Conservation (phyloP, 2,329 filamentous ascomycete genomes). For the Grosmannia clavigera region DNA sequence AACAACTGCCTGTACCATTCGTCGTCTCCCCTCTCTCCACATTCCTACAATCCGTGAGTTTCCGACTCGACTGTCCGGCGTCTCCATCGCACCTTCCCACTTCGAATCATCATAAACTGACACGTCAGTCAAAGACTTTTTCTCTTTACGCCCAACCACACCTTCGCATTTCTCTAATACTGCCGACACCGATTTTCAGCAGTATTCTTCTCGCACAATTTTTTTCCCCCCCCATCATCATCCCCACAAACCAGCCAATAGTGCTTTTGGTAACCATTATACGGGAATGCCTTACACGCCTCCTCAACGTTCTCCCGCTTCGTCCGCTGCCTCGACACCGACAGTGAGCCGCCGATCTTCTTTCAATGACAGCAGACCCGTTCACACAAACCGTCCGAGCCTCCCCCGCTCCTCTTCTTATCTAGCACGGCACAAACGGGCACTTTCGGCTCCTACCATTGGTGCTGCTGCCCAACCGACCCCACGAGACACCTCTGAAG, state of each 20-base stretch:
- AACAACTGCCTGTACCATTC: conserved; percentile 6
- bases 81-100: not conserved
- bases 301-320: conserved; percentile 53
- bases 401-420: conserved; percentile 56
- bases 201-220: not conserved
- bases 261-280: conserved; percentile 14
- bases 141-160: not conserved
- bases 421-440: conserved; percentile 49
- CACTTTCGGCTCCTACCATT: conserved; percentile 31
- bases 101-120: not conserved
- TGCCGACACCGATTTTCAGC: not conserved
- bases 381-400: conserved; percentile 30
- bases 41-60: not conserved
- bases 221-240: not conserved
- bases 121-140: not conserved
- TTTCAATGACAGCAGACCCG: conserved; percentile 25
- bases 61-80: not conserved
- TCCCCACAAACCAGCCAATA: not conserved
- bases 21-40: not conserved
- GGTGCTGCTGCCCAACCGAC: conserved; percentile 28
- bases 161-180: not conserved
- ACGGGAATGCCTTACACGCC: conserved; percentile 78
- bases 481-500: conserved; percentile 36
- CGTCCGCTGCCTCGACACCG: conserved; percentile 45
- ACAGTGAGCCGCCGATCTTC: conserved; percentile 47